These are phyloP conservation scores for Ustilago trichophora DNA, from an alignment of 1,284 basidiomycete species.

Conservation along the genomic window DNA sequence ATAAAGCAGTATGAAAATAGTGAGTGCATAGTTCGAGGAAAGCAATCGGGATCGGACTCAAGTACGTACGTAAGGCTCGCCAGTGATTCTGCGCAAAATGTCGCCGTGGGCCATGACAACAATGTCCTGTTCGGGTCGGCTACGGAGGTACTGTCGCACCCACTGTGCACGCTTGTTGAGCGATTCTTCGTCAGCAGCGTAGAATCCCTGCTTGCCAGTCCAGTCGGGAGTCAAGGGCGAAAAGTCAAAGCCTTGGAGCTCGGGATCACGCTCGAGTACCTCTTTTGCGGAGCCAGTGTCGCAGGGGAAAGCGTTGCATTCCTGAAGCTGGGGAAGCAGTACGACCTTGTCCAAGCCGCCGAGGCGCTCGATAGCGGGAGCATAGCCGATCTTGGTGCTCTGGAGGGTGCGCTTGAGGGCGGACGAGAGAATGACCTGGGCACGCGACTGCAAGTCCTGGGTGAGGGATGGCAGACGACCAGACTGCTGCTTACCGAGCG, in stretches of 20 bases:
- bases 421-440: conserved; percentile 58
- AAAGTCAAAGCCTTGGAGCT: conserved; percentile 60
- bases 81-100: conserved; percentile 61
- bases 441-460: conserved; percentile 42
- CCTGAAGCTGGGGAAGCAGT: conserved; percentile 62
- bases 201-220: conserved; percentile 64
- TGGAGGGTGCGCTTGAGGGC: conserved; percentile 62
- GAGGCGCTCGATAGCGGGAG: conserved; percentile 53
- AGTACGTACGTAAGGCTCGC: conserved; percentile 38
- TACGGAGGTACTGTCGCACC: conserved; percentile 63
- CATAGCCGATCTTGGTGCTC: conserved; percentile 61
- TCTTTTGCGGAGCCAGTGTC: conserved; percentile 62
- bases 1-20: not conserved
- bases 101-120: conserved; percentile 66
- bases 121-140: conserved; percentile 60
- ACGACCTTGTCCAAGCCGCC: conserved; percentile 56
- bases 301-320: conserved; percentile 63
- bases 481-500: conserved; percentile 62
- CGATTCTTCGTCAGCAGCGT: conserved; percentile 56
- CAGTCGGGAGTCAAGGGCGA: conserved; percentile 62
- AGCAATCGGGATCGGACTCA: no score
- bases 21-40: conserved; percentile 3
- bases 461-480: conserved; percentile 50
- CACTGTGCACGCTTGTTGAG: conserved; percentile 61
- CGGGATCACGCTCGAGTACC: conserved; percentile 55